Base-by-base conservation (phyloP, 176 grass and related monocot species). In the Triticum monococcum region DNA sequence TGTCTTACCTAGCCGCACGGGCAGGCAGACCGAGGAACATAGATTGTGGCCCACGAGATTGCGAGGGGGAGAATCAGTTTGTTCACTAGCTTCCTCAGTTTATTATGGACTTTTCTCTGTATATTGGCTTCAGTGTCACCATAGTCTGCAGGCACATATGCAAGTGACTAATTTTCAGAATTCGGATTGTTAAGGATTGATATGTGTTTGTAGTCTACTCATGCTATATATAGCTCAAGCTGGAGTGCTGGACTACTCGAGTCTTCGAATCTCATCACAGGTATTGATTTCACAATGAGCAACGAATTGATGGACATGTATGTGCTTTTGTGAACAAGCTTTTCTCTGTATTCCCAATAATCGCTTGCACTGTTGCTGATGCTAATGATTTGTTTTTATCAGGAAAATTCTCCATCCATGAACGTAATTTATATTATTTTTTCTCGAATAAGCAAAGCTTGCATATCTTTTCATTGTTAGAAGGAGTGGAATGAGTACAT, bases 261-360 rank as follows among this genome's bases (percentile, higher is more conserved):
- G 26, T 28, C 26, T 28, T 28, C 26, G 26, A 28, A 95, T 92
- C 93, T 98, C 67, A 92, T 98, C n/a, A 91, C 95, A 0, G 96
- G 96, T 30, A 89, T 95, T 83, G 96, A 98, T 28, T 28, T 28
- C 26, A 28, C 26, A 28, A 28, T 28, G 26, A 28, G 96, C 78
- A 98, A 98, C 7, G 96, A 98, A 60, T 95, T 28, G 26, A 28
- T 28, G 96, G 96, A 95, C 93, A 93, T 93, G 96, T 92, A 88
- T 56, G 66, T 77, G 18, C 62, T 72, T 24, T 38, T 38, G 40
- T 54, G 28, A 9, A 72, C 43, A 5, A 16, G 22, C 69, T 22
- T 9, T 69, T 64, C 33, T 4, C 8, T 78, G 78, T 56, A 57
- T 54, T 57, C 43, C 25, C 17, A 36, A 26, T 33, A 57, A 4